Conservation (phyloP, 305 asterid species). For the Ilex paraguariensis region DNA sequence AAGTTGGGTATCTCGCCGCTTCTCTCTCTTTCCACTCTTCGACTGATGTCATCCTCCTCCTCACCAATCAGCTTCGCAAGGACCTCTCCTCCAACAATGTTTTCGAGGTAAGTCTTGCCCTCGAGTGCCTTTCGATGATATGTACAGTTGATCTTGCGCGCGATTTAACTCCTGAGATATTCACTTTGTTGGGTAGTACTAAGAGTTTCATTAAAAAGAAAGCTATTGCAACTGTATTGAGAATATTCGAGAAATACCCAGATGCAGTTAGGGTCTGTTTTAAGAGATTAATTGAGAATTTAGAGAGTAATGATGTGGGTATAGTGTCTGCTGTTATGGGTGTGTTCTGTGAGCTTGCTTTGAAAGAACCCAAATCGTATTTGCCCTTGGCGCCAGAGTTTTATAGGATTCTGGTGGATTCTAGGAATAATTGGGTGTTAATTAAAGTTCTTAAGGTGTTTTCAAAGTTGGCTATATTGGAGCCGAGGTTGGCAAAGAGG, state of each 20-base stretch:
- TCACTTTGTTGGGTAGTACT: slow-evolving; percentile 52
- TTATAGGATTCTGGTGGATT: slow-evolving; percentile 70
- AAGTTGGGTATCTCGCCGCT: slow-evolving; percentile 73
- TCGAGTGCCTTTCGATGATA: slow-evolving; percentile 56
- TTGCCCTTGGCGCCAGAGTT: slow-evolving; percentile 96
- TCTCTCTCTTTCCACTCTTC: slow-evolving; percentile 69
- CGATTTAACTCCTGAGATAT: slow-evolving; percentile 82
- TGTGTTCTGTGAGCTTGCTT: slow-evolving; percentile 81
- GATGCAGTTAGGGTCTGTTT: slow-evolving; percentile 93
- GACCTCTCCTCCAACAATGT: slow-evolving; percentile 62
- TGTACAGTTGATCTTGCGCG: slow-evolving; percentile 76
- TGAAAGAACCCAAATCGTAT: slow-evolving; percentile 67
- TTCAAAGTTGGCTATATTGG: slow-evolving; percentile 62
- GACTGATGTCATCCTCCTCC: slow-evolving; percentile 82
- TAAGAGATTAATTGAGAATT: slow-evolving; percentile 77
- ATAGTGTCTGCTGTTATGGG: slow-evolving; percentile 75
- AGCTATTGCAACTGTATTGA: slow-evolving; percentile 57
- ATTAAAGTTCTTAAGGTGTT: slow-evolving; percentile 89
- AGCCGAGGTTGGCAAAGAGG: slow-evolving; percentile 84
- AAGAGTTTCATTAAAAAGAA: slow-evolving; percentile 58
- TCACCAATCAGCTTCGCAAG: slow-evolving; percentile 92
- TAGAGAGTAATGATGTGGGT: slow-evolving; percentile 63
- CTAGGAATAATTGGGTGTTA: slow-evolving; percentile 88
- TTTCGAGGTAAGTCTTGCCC: slow-evolving; percentile 79
- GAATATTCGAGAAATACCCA: slow-evolving; percentile 66